Percentiles rank a stretch among this genome's conserved stretches.
phyloP scores from a whole-genome alignment of 2,329 filamentous ascomycete genomes.

The Fusarium protoensiforme region DNA sequence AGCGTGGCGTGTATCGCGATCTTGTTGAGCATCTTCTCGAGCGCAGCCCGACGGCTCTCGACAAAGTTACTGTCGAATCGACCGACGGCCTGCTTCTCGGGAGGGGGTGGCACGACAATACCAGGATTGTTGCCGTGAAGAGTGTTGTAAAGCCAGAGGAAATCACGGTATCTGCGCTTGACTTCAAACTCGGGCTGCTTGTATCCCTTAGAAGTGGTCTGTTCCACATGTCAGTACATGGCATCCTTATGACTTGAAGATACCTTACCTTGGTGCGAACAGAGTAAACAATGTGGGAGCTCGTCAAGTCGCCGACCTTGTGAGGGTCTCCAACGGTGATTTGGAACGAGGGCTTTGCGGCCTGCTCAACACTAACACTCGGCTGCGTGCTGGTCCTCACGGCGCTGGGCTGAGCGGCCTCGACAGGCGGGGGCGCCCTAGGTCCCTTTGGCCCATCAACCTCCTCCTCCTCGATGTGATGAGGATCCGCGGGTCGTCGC shows the following conservation, averaged over 20 bases:
- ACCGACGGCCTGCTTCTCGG: slow-evolving; percentile 97
- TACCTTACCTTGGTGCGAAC: slow-evolving; percentile 84
- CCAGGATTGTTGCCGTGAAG: slow-evolving; percentile 95
- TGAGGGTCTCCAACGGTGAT: slow-evolving; percentile 96
- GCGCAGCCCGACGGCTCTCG: slow-evolving; percentile 86
- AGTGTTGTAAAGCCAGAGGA: slow-evolving; percentile 96
- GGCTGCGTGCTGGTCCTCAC: slow-evolving; percentile 69
- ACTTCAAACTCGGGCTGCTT: slow-evolving; percentile 92
- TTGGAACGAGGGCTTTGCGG: slow-evolving; percentile 89
- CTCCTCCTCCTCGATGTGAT: slow-evolving; percentile 79
- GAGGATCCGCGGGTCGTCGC: slow-evolving; percentile 63
- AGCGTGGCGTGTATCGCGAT: slow-evolving; percentile 88
- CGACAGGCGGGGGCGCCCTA: slow-evolving; percentile 74
- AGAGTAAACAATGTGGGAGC: slow-evolving; percentile 97
- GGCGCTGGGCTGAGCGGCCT: slow-evolving; percentile 64
- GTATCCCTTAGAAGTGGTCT: slow-evolving; percentile 97
- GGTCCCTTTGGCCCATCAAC: slow-evolving; percentile 64
- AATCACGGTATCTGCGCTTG: slow-evolving; percentile 93
- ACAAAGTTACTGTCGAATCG: slow-evolving; percentile 98
- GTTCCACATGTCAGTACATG: slow-evolving; percentile 15
- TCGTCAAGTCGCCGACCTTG: slow-evolving; percentile 96
- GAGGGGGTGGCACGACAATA: slow-evolving; percentile 92
- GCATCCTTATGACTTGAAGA: not conserved
- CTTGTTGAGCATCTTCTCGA: slow-evolving; percentile 99
- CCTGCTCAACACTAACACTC: slow-evolving; percentile 91